Percentiles rank a stretch among this genome's conserved stretches.
phyloP scores from a whole-genome alignment of 169 alveolate genomes.

The Babesia sp. region DNA sequence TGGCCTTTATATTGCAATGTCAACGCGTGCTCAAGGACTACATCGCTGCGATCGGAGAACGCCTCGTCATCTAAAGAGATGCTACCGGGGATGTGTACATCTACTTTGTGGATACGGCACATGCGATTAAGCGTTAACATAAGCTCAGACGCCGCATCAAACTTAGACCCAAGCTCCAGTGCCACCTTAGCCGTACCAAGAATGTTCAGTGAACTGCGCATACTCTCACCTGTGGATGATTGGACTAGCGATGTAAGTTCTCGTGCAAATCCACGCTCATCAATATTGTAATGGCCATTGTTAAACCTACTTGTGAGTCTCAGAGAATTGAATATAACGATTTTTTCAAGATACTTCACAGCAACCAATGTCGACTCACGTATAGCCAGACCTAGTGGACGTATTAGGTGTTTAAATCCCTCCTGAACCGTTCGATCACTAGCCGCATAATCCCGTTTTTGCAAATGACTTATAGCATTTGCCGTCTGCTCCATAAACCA shows the following conservation, averaged over 20 bases:
- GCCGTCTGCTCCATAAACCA: constrained; percentile 63
- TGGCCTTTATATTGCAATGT: constrained; percentile 44
- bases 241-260: constrained; percentile 4
- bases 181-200: constrained; percentile 56
- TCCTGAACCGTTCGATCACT: constrained; percentile 24
- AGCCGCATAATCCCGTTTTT: constrained; percentile 14
- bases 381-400: constrained; percentile 56
- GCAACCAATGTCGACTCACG: constrained; percentile 48
- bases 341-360: constrained; percentile 42
- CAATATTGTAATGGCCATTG: constrained; percentile 6
- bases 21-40: constrained; percentile 40
- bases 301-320: constrained; percentile 13
- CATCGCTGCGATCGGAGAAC: constrained; percentile 15
- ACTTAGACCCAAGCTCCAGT: constrained; percentile 34
- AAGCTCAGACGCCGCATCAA: constrained; percentile 31
- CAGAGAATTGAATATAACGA: constrained; percentile 30
- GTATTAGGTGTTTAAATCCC: constrained; percentile 46
- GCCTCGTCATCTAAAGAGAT: constrained; percentile 23
- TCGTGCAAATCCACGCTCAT: constrained; percentile 27
- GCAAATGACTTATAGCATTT: constrained; percentile 23
- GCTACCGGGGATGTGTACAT: constrained; percentile 46
- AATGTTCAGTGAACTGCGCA: constrained; percentile 12
- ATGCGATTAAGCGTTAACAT: constrained; percentile 30
- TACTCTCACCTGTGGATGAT: background rate
- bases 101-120: constrained; percentile 25